These are phyloP conservation scores for Fusarium luffae DNA, from an alignment of 2,329 filamentous ascomycete species.

Conservation along the genomic window DNA sequence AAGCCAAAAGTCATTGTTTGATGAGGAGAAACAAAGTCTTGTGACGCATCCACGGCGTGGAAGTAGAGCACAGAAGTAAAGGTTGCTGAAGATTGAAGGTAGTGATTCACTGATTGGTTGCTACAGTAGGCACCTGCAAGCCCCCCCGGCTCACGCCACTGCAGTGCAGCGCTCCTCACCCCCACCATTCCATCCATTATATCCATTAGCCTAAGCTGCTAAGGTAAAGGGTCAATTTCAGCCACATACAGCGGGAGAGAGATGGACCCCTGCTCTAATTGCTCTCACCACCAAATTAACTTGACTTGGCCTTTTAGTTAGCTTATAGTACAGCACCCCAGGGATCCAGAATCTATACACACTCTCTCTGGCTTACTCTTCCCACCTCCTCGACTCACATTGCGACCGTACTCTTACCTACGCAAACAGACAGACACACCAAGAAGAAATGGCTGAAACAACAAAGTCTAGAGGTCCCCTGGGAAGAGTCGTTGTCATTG, in stretches of 20 bases:
- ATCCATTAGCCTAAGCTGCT: conserved; percentile 33
- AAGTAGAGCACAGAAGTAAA: conserved; percentile 2
- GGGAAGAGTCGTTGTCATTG: conserved; percentile 80
- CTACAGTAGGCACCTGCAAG: conserved; percentile 11
- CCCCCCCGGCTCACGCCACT: not conserved
- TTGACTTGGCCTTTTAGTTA: conserved; percentile 4
- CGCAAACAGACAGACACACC: not conserved
- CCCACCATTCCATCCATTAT: conserved; percentile 7
- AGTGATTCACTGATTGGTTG: conserved; percentile 13
- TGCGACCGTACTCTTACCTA: conserved; percentile 7
- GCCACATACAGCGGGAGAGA: conserved; percentile 19
- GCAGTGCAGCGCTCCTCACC: not conserved
- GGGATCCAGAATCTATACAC: not conserved
- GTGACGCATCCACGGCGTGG: conserved; percentile 21
- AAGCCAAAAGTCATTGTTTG: not conserved
- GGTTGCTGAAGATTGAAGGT: conserved; percentile 26
- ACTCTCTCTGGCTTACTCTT: conserved; percentile 15
- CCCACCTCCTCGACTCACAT: conserved; percentile 8
- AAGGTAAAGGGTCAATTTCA: conserved; percentile 20
- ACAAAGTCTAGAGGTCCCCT: conserved; percentile 56
- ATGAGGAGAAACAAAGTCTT: conserved; percentile 11
- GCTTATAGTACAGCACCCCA: conserved; percentile 8
- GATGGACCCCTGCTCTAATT: conserved; percentile 18
- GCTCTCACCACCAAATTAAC: conserved; percentile 18
- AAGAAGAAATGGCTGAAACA: conserved; percentile 14